Base-by-base conservation (phyloP, 1,284 basidiomycete genomes). In the Melampsora larici-populina region DNA sequence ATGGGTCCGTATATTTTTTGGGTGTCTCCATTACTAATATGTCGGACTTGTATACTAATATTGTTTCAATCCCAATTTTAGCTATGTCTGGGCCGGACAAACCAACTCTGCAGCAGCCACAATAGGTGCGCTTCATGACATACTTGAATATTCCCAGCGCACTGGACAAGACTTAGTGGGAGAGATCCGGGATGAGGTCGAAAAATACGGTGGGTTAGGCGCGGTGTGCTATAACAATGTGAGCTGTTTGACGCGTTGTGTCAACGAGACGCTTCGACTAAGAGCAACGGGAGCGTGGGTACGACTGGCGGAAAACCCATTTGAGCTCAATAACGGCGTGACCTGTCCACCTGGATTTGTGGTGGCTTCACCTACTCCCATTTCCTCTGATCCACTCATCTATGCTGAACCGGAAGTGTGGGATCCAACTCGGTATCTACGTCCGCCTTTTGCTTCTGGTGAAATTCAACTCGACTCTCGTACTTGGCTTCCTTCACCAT, bases 81-180 rank as follows among this genome's bases (percentile, higher is more conserved):
- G 75, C 6, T 77, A 70, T 68, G 67, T 77, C 49, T 77, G 75
- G 75, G 75, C 67, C 31, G 75, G 66, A 8, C 75, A 77, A 31
- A 77, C 75, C 29, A 77, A 77, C 62, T 70, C 75, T 43, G 75
- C 67, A 17, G 75, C 75, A 21, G 75, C 75, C 26, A 70, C 75
- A 17, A 77, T 77, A 24, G 75, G 75, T 40, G 31, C 64, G 24
- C 55, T 77, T 48, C 58, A 77, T 48, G 75, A 77, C 48, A 69
- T 77, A 51, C 29, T 77, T 48, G 51, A 60, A 26, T 51, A 76
- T 43, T 51, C 51, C 48, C 73, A 69, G 64, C 66, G 48, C 8
- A 58, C 55, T 8, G 55, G 55, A 8, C 13, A 58, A 29, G 55
- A 58, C 17, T 29, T 58, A 24, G 55, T 58, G 21, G 55, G 55